phyloP scores from a whole-genome alignment of 164 flowering plant genomes.

The Dillenia suffruticosa region DNA sequence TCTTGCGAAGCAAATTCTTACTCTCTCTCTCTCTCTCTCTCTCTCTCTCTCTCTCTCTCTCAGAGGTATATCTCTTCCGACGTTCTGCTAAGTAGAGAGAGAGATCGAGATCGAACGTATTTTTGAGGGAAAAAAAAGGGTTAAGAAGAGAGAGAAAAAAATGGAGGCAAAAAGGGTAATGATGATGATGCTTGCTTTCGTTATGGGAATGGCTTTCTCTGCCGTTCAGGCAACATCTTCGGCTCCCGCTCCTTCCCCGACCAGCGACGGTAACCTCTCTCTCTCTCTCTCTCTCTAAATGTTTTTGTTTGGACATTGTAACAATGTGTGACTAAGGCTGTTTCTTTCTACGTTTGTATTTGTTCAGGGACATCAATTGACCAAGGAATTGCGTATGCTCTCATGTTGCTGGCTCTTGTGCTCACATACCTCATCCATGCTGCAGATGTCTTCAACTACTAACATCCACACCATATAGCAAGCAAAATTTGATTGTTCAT shows the following conservation, averaged over 20 bases:
- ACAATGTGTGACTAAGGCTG: background rate
- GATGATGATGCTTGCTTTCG: conserved; percentile 17
- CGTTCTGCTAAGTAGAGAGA: conserved; percentile 4
- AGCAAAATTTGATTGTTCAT: too few species aligned
- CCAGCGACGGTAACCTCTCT: conserved; percentile 22
- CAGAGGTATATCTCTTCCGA: conserved; percentile 10
- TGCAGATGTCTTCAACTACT: conserved; percentile 31
- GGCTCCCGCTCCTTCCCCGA: conserved; percentile 30
- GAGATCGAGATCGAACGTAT: conserved; percentile 3
- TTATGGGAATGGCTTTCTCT: conserved; percentile 21
- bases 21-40: too few species aligned
- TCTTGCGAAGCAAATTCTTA: too few species aligned
- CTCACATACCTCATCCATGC: conserved; percentile 68
- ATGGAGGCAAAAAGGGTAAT: conserved; percentile 1
- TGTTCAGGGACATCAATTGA: conserved; percentile 44
- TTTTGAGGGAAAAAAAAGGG: background rate
- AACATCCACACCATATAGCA: too few species aligned
- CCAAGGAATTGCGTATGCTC: conserved; percentile 62
- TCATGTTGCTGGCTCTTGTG: conserved; percentile 65
- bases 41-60: conserved; percentile 18
- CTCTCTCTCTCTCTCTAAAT: background rate
- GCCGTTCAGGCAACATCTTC: conserved; percentile 17
- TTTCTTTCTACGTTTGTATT: background rate
- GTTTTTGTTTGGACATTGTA: background rate
- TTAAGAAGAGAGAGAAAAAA: background rate